Evolutionary conservation across 2,329 filamentous ascomycete genomes (phyloP).

Genomic region (Calonectria ilicicola): DNA sequence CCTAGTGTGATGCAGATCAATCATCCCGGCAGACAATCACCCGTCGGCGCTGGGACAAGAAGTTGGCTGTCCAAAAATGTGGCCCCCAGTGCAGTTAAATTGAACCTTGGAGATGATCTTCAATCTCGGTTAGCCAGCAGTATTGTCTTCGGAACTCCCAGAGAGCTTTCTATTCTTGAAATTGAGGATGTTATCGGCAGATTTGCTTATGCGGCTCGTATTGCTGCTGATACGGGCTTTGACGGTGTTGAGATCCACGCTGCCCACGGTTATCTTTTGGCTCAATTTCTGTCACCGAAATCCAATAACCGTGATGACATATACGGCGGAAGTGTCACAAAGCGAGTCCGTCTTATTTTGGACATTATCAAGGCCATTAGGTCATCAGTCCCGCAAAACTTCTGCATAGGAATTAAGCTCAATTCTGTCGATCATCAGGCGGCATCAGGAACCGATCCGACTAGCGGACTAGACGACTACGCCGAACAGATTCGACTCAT

Average conservation of each 20-base stretch:
- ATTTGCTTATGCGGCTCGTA: slow-evolving; percentile 64
- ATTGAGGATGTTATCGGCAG: slow-evolving; percentile 64
- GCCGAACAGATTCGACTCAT: slow-evolving; percentile 69
- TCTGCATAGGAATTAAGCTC: slow-evolving; percentile 66
- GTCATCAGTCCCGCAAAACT: slow-evolving; percentile 49
- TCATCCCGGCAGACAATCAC: too few relatives aligned
- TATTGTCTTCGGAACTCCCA: slow-evolving; percentile 62
- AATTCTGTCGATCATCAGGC: slow-evolving; percentile 69
- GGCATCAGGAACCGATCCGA: neutral
- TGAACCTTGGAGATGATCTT: too few relatives aligned
- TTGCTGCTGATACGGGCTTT: slow-evolving; percentile 49
- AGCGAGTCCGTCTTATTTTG: slow-evolving; percentile 61
- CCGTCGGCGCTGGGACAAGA: too few relatives aligned
- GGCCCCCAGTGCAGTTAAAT: too few relatives aligned
- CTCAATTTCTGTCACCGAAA: slow-evolving; percentile 64
- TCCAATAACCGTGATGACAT: slow-evolving; percentile 65
- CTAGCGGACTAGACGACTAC: slow-evolving; percentile 58
- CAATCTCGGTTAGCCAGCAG: too few relatives aligned
- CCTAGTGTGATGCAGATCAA: too few relatives aligned
- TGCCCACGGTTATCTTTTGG: slow-evolving; percentile 69
- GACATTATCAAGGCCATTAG: slow-evolving; percentile 62
- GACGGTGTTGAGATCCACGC: slow-evolving; percentile 55
- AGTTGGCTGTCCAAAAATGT: too few relatives aligned
- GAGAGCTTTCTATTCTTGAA: slow-evolving; percentile 66
- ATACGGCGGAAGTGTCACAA: slow-evolving; percentile 65